Evolutionary conservation across 2,329 filamentous ascomycete species (phyloP).

Genomic region (Fusarium albosuccineum): DNA sequence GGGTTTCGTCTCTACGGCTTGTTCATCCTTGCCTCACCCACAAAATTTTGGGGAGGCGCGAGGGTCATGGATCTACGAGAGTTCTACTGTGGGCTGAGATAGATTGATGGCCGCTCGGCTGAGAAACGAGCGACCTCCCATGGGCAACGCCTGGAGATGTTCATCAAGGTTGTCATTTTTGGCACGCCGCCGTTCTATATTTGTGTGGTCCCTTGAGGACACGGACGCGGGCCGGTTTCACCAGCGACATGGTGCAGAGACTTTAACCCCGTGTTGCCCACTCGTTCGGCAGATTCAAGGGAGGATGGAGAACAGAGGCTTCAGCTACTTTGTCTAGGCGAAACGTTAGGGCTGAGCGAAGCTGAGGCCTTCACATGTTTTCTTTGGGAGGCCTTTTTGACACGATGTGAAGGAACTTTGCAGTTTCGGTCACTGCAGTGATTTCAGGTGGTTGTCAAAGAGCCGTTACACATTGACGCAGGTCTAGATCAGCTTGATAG

Average conservation of each 20-base stretch:
- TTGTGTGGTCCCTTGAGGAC: not conserved
- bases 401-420: not conserved
- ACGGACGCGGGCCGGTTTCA: conserved; percentile 27
- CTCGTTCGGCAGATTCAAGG: conserved; percentile 3
- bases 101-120: conserved; percentile 4
- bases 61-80: conserved; percentile 6
- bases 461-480: not conserved
- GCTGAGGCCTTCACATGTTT: not conserved
- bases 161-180: conserved; percentile 5
- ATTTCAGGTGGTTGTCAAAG: not conserved
- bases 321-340: conserved; percentile 6
- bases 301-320: not conserved
- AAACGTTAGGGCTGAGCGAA: conserved; percentile 15
- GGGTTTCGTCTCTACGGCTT: conserved; percentile 16
- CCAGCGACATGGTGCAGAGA: conserved; percentile 19
- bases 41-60: not conserved
- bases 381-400: not conserved
- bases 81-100: conserved; percentile 4
- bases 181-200: conserved; percentile 1
- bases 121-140: not conserved
- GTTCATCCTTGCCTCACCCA: conserved; percentile 8
- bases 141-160: not conserved
- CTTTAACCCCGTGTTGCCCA: conserved; percentile 14
- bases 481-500: not conserved
- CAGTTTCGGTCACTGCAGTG: not conserved